phyloP scores from a whole-genome alignment of 129 eudicot species.

The Kitagawia praeruptora region DNA sequence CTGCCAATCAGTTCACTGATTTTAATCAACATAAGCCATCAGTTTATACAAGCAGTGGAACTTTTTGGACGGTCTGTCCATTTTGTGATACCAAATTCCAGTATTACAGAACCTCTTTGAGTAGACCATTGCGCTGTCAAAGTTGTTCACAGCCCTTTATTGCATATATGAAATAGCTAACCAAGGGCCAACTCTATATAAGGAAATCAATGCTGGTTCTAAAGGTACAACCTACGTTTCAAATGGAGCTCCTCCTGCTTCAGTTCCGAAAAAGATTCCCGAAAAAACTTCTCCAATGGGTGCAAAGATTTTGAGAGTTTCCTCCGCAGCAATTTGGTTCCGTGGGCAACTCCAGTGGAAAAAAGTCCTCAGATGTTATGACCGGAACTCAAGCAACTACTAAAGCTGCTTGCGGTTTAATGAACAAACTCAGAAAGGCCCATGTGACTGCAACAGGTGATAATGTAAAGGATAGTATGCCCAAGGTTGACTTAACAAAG shows the following conservation, averaged over 20 bases:
- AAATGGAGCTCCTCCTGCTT: constrained; percentile 17
- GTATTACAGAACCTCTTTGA: constrained; percentile 30
- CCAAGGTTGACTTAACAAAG: neutral
- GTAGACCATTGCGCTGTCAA: constrained; percentile 46
- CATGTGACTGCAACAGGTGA: neutral
- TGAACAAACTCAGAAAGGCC: neutral
- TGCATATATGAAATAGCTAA: constrained; percentile 40
- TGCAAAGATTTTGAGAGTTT: neutral
- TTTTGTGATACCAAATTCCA: constrained; percentile 42
- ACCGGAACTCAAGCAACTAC: neutral
- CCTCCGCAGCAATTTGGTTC: neutral
- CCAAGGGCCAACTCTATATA: constrained; percentile 18
- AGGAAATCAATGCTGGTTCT: constrained; percentile 4
- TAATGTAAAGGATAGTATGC: neutral
- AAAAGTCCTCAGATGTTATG: neutral
- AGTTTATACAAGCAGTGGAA: constrained; percentile 8
- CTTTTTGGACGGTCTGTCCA: constrained; percentile 68
- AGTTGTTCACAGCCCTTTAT: constrained; percentile 42
- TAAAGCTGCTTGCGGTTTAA: neutral
- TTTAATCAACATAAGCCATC: constrained; percentile 27
- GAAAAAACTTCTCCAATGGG: constrained; percentile 15
- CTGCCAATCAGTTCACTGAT: constrained; percentile 22
- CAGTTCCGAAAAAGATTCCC: constrained; percentile 11
- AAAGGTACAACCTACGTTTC: constrained; percentile 21
- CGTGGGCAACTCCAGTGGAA: neutral